Evolutionary conservation across 2,329 filamentous ascomycete species (phyloP).

Genomic region (Berkeleyomyces basicola): DNA sequence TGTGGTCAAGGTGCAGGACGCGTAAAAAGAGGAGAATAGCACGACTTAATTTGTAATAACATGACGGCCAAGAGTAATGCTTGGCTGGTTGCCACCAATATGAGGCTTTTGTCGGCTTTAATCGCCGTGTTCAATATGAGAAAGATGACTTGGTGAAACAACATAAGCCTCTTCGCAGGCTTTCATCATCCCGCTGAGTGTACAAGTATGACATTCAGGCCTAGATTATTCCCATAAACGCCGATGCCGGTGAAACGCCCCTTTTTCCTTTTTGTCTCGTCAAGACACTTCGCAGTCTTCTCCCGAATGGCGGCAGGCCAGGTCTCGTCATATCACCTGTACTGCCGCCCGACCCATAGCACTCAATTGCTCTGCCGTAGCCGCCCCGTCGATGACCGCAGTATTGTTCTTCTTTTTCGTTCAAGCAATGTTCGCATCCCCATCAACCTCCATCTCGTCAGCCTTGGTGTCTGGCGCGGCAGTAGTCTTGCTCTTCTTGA

Average conservation of each 20-base stretch:
- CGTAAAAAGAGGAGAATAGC: neutral
- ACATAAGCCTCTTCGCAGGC: too few relatives aligned
- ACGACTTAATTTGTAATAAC: neutral
- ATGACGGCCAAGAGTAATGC: too few relatives aligned
- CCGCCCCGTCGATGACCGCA: neutral
- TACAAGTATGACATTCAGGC: neutral
- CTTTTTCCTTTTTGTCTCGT: neutral
- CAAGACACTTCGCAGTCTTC: neutral
- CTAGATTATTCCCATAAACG: neutral
- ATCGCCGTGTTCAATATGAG: too few relatives aligned
- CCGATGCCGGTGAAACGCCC: neutral
- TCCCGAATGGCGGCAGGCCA: neutral
- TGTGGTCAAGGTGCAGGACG: conserved; percentile 42
- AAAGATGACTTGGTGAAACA: too few relatives aligned
- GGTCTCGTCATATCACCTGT: neutral
- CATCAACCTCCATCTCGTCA: conserved; percentile 2
- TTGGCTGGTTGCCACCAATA: too few relatives aligned
- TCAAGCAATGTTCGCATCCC: neutral
- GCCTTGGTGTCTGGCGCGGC: neutral
- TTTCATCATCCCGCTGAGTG: too few relatives aligned
- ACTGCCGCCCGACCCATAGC: neutral
- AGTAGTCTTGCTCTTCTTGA: neutral
- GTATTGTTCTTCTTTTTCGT: neutral
- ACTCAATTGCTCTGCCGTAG: neutral
- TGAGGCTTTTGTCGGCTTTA: too few relatives aligned